Conservation (phyloP, 2,329 filamentous ascomycete species). For the Clarireedia hainanense region DNA sequence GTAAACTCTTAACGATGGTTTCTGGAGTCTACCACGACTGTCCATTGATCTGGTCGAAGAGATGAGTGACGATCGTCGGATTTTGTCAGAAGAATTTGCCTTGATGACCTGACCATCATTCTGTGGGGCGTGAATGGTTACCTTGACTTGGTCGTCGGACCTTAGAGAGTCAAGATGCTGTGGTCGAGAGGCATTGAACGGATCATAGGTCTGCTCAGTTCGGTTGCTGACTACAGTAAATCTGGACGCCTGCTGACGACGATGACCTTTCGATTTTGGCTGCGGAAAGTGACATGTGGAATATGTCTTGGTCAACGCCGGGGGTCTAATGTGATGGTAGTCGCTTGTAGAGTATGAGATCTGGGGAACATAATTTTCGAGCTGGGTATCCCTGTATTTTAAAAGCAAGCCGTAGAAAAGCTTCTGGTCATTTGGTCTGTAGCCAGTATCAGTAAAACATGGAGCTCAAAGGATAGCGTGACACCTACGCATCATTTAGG, state of each 20-base stretch:
- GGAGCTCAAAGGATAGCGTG: neutral
- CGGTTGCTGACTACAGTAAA: conserved; percentile 60
- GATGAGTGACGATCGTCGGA: neutral
- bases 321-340: conserved; percentile 69
- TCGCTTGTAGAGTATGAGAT: conserved; percentile 84
- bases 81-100: neutral
- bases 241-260: conserved; percentile 44
- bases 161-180: conserved; percentile 37
- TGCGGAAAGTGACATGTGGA: conserved; percentile 54
- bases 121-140: conserved; percentile 24
- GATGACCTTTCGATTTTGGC: conserved; percentile 38
- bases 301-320: conserved; percentile 49
- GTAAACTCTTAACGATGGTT: conserved; percentile 23
- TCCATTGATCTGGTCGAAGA: conserved; percentile 5
- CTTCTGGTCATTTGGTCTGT: conserved; percentile 79
- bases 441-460: neutral
- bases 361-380: conserved; percentile 79
- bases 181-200: conserved; percentile 56
- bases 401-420: conserved; percentile 82
- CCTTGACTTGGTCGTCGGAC: conserved; percentile 30
- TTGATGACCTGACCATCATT: conserved; percentile 1
- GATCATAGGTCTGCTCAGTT: conserved; percentile 71
- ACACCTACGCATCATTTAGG: conserved; percentile 52
- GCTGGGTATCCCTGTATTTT: conserved; percentile 73
- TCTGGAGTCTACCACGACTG: conserved; percentile 11